Evolutionary conservation across 2,329 filamentous ascomycete species (phyloP), one percentile per base, ranked within the genome.

Genomic region (Neurospora crassa): DNA sequence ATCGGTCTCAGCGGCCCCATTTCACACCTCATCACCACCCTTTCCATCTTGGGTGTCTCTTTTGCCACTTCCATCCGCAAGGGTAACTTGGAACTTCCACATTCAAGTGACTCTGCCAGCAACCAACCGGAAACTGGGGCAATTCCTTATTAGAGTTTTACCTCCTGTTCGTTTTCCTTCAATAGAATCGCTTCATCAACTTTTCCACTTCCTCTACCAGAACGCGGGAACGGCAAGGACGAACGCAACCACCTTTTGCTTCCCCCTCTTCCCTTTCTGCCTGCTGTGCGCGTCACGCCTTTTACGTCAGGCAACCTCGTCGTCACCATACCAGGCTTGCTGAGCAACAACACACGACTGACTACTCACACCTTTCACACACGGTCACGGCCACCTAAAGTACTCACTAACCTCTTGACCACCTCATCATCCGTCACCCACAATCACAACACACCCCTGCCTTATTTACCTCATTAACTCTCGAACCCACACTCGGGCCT

Each of bases 361-460:
- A 29, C 53, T 34, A 34, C 53, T 63, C 53, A 63, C 53, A 34
- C 24, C 24, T 63, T 8, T 63, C 14, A 59, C 24, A 59, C 24
- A 11, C 53, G 24, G 53, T 34, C 34, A 63, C 53, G 53, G 53
- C 37, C 53, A 37, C 29, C 16, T 10, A 63, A 63, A 18, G 14
- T 18, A 18, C 24, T 18, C 53, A 63, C 24, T 63, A 34, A 34
- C 18, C 53, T 53, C 47, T 63, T 63, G 53, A 34, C 53, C 53
- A 63, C 53, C 53, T 63, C 53, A 63, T 63, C 24, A 63, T 34
- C 24, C 53, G 53, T 63, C 24, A 34, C 18, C 24, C 53, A 63
- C 53, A 74, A 67, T 43, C 69, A 70, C 24, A 24, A 70, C 53
- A 59, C 53, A 34, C 53, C 53, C 53, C 53, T 63, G 53, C 53